These are phyloP conservation scores for Podila clonocystis DNA, from an alignment of 192 early-diverging fungal genomes.

Conservation along the genomic window DNA sequence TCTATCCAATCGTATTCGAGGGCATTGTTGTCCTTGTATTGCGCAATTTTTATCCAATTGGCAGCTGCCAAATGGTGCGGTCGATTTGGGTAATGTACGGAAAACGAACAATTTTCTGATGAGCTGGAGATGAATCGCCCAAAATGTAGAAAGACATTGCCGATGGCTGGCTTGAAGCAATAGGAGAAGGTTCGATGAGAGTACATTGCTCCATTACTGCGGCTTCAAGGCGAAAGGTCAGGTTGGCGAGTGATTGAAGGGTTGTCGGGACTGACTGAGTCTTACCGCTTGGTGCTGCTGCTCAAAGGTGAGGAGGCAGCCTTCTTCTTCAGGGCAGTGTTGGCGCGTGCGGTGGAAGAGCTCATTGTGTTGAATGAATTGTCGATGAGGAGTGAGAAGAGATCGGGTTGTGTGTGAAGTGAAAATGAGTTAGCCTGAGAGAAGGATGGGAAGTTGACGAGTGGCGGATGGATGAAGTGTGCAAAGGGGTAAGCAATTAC, in stretches of 20 bases:
- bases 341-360: conserved; percentile 36
- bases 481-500: conserved; percentile 3
- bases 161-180: too few species aligned
- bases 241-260: too few species aligned
- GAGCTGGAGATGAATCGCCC: too few species aligned
- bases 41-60: conserved; percentile 2
- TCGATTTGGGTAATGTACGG: too few species aligned
- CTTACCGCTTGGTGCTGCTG: conserved; percentile 45
- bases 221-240: too few species aligned
- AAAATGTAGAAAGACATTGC: too few species aligned
- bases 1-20: not conserved
- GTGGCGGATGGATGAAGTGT: conserved; percentile 22
- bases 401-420: not conserved
- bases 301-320: conserved; percentile 30
- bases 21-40: not conserved
- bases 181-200: too few species aligned
- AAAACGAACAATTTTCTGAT: too few species aligned
- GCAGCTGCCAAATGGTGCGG: too few species aligned
- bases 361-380: conserved; percentile 38
- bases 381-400: too few species aligned
- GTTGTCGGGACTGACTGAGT: too few species aligned
- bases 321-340: conserved; percentile 31
- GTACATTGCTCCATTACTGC: too few species aligned
- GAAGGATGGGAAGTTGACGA: conserved; percentile 4
- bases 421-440: conserved; percentile 13